phyloP scores from a whole-genome alignment of 805 yeast genomes.

The Hanseniaspora taiwanica region DNA sequence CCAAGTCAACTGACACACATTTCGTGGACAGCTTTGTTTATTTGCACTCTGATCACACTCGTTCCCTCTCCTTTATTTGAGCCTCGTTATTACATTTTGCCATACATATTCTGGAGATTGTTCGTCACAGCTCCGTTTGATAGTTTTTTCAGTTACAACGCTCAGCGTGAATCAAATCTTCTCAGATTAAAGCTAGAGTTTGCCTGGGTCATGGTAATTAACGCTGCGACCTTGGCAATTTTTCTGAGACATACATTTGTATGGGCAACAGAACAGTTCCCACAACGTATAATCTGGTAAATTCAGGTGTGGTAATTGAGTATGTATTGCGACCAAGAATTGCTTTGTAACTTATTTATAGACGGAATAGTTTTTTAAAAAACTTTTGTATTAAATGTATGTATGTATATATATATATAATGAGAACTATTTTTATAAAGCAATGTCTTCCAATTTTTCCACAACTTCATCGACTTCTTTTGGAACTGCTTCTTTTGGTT shows the following conservation, averaged over 20 bases:
- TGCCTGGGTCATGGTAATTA: constrained; percentile 46
- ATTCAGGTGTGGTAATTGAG: neutral
- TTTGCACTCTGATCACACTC: constrained; percentile 45
- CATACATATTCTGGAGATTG: constrained; percentile 63
- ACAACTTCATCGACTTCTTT: neutral
- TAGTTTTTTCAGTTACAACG: constrained; percentile 13
- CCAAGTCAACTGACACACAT: constrained; percentile 32
- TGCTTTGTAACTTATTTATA: too few relatives aligned
- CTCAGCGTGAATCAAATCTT: constrained; percentile 12
- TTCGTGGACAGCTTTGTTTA: constrained; percentile 37
- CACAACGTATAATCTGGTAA: constrained; percentile 85
- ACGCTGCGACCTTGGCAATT: constrained; percentile 36
- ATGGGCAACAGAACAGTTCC: constrained; percentile 49
- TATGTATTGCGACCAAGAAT: neutral
- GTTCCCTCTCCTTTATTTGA: constrained; percentile 89
- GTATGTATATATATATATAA: neutral
- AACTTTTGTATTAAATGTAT: neutral
- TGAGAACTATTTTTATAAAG: constrained; percentile 10
- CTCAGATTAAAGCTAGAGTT: constrained; percentile 40
- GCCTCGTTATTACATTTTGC: constrained; percentile 83
- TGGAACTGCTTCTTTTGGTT: neutral
- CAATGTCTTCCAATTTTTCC: constrained; percentile 9
- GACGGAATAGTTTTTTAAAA: neutral
- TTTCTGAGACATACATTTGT: constrained; percentile 50
- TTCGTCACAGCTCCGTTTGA: constrained; percentile 31